A percentile compares a stretch with the other conserved stretches of the same genome.
Evolutionary conservation across 768 basidiomycete species (phyloP).

Genomic region (Mycena amicta): DNA sequence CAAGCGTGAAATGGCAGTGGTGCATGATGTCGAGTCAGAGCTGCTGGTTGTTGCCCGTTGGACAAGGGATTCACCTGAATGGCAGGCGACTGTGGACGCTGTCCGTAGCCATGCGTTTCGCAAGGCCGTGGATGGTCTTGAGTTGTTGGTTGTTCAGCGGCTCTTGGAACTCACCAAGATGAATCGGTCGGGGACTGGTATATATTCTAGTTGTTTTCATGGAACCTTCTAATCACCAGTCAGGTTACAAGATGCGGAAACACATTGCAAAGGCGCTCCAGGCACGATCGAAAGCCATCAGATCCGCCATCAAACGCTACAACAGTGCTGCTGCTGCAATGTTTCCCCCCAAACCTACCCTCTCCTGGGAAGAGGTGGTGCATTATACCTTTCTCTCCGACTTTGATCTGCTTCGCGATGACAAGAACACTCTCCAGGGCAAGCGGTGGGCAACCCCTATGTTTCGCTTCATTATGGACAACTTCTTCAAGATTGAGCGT

Average conservation of each 20-base stretch:
- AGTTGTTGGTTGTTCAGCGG: conserved; percentile 14
- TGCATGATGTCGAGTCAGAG: conserved; percentile 15
- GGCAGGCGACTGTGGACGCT: conserved; percentile 5
- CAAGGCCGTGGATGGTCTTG: conserved; percentile 12
- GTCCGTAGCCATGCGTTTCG: conserved; percentile 10
- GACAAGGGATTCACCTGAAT: conserved; percentile 13
- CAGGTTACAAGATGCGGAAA: conserved; percentile 24
- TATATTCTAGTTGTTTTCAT: neutral
- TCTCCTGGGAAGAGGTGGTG: conserved; percentile 28
- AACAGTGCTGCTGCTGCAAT: conserved; percentile 16
- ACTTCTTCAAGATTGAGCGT: neutral
- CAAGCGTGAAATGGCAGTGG: conserved; percentile 4
- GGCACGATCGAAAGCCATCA: conserved; percentile 21
- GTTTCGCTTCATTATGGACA: neutral
- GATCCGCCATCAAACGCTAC: conserved; percentile 21
- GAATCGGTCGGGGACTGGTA: too few relatives aligned
- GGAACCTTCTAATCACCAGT: too few relatives aligned
- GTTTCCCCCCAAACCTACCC: conserved; percentile 8
- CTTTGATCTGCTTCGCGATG: conserved; percentile 23
- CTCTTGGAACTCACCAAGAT: conserved; percentile 26
- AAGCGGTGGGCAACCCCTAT: neutral
- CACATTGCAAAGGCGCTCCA: conserved; percentile 27
- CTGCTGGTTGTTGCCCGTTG: conserved; percentile 15
- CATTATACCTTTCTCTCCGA: too few relatives aligned
- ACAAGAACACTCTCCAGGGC: neutral